Percentiles rank a stretch among this genome's conserved stretches.
phyloP scores from a whole-genome alignment of 768 basidiomycete genomes.

The Termitomyces sp. region DNA sequence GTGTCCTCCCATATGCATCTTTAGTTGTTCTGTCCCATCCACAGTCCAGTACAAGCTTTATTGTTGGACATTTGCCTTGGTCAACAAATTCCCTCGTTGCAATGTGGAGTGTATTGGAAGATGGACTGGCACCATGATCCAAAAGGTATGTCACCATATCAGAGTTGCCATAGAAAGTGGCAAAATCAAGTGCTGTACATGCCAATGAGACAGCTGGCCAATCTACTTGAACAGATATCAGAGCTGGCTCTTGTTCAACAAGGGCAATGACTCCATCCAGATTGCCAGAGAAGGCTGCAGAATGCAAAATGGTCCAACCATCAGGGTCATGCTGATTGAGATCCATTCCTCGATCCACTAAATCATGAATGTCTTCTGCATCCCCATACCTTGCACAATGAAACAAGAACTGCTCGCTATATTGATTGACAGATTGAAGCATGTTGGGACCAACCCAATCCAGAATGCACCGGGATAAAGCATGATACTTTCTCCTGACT shows the following conservation, averaged over 20 bases:
- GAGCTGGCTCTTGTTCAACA: background rate
- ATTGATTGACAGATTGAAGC: background rate
- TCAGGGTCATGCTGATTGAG: background rate
- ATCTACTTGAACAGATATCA: background rate
- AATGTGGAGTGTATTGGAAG: too few relatives aligned
- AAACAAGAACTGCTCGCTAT: background rate
- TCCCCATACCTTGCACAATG: background rate
- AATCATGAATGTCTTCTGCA: background rate
- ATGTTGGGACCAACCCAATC: background rate
- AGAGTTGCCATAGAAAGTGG: background rate
- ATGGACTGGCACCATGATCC: too few relatives aligned
- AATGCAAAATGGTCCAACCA: background rate
- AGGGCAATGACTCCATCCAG: background rate
- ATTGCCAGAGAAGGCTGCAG: background rate
- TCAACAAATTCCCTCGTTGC: too few relatives aligned
- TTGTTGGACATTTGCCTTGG: too few relatives aligned
- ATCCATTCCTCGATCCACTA: background rate
- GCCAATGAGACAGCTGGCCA: background rate
- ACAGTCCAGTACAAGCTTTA: too few relatives aligned
- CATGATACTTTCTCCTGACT: background rate
- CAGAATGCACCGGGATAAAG: background rate
- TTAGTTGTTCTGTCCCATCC: too few relatives aligned
- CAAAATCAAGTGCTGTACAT: background rate
- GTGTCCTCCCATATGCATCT: too few relatives aligned
- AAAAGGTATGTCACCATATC: too few relatives aligned